Evolutionary conservation across 495 filamentous ascomycete species (phyloP), one percentile per base, ranked within the genome.

Genomic region (Penicillium daleae): DNA sequence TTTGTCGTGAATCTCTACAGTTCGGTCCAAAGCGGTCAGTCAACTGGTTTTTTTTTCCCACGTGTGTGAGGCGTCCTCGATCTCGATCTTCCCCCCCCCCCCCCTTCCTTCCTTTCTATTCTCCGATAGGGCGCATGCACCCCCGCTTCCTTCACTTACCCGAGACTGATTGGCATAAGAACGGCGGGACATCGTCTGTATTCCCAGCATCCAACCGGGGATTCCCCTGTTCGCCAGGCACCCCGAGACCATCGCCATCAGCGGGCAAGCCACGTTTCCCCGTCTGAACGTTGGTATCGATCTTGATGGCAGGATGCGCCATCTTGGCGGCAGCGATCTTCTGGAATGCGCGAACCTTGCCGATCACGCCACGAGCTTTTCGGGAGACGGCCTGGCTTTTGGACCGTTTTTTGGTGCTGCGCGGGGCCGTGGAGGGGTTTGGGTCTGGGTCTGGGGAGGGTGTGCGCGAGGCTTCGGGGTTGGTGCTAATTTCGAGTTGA

Each of bases 361-460:
- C 77, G 68, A 82, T 74, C 63, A 82, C 79, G 66, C 77, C 76
- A 65, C 77, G 79, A 55, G 79, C 79, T 69, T 80, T 82, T 54
- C 62, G 70, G 26, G 78, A 79, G 60, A 80, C 79, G 64, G 73
- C 58, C 66, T 67, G 61, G 61, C 75, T 53, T 64, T 72, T 57
- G 57, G 66, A 71, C 53, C 68, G 71, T 63, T 77, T 69, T 62
- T 73, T 68, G 64, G 65, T 42, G 64, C 66, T 62, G 60, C 66
- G 66, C 68, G 76, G 67, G 73, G 71, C 68, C 71, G 71, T 33
- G 51, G 51, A 35, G 50, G 50, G 21, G 51, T n/a, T n/a, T n/a
- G n/a, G n/a, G n/a, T n/a, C n/a, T n/a, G 51, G 63, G 33, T 76
- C 71, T 59, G 76, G 74, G 2, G 76, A 76, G 9, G 71, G 72